phyloP scores from a whole-genome alignment of 306 rosid species.

The Notholithocarpus densiflorus region DNA sequence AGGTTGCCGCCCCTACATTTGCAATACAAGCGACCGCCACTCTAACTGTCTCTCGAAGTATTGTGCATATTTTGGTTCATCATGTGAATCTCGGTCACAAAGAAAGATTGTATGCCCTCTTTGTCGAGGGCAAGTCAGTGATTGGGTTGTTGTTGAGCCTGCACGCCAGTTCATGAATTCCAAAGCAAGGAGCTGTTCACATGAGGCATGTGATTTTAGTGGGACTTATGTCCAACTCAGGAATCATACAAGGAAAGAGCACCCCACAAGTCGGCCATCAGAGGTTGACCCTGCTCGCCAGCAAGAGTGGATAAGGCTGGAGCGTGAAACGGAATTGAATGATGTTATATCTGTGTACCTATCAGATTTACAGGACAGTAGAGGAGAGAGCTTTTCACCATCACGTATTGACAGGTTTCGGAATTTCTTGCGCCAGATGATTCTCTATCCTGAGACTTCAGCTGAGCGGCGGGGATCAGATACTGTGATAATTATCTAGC shows the following conservation, averaged over 20 bases:
- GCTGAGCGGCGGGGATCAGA: neutral
- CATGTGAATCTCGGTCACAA: neutral
- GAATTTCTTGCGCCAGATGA: neutral
- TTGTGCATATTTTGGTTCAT: neutral
- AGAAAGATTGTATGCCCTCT: neutral
- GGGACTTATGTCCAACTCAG: neutral
- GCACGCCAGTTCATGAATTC: neutral
- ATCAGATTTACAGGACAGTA: neutral
- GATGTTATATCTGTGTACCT: neutral
- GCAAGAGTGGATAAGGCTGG: neutral
- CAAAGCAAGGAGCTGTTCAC: neutral
- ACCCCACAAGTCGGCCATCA: neutral
- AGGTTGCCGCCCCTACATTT: slow-evolving; percentile 17
- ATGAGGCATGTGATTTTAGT: neutral
- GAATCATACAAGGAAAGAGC: neutral
- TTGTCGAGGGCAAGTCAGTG: neutral
- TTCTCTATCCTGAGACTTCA: neutral
- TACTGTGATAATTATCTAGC: neutral
- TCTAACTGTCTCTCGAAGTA: slow-evolving; percentile 2
- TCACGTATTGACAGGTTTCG: neutral
- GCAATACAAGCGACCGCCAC: slow-evolving; percentile 7
- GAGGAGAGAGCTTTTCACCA: neutral
- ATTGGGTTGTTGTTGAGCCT: neutral
- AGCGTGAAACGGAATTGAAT: neutral
- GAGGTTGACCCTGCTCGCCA: neutral